Percentiles rank a stretch among this genome's conserved stretches.
These are phyloP conservation scores for Coelastrella sp. DNA, from an alignment of 139 green algal genomes.

Conservation along the genomic window DNA sequence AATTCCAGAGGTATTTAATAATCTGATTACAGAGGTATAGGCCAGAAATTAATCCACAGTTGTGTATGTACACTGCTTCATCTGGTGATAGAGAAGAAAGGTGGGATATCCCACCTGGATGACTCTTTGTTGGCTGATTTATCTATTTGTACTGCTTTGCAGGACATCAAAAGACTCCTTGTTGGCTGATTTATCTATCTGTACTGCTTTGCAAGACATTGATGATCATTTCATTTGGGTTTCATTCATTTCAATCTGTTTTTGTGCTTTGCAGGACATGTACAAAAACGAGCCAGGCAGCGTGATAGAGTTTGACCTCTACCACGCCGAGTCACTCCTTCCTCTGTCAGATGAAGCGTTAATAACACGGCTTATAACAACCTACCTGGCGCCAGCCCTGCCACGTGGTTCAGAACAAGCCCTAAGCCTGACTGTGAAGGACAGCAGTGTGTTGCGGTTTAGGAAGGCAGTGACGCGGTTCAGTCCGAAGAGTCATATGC, in stretches of 20 bases:
- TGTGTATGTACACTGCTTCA: too few relatives aligned
- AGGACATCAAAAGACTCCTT: neutral
- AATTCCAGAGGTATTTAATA: too few relatives aligned
- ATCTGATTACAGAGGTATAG: too few relatives aligned
- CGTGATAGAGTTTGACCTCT: constrained; percentile 87
- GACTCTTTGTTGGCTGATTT: neutral
- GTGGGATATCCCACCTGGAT: too few relatives aligned
- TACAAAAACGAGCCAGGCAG: constrained; percentile 67
- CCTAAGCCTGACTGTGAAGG: constrained; percentile 64
- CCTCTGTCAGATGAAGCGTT: constrained; percentile 78
- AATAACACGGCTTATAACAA: constrained; percentile 48
- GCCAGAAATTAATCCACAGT: too few relatives aligned
- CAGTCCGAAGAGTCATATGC: constrained; percentile 65
- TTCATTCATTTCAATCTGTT: neutral
- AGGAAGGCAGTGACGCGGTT: constrained; percentile 84
- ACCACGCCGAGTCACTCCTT: constrained; percentile 79
- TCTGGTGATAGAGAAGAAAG: too few relatives aligned
- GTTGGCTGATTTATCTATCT: neutral
- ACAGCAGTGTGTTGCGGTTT: constrained; percentile 77
- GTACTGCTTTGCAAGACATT: neutral
- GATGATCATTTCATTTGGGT: neutral
- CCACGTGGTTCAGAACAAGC: constrained; percentile 62
- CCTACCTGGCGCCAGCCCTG: constrained; percentile 45
- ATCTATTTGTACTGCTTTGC: neutral
- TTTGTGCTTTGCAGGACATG: constrained; percentile 73